phyloP scores from a whole-genome alignment of 176 grass and related monocot species.

The Avena insularis region DNA sequence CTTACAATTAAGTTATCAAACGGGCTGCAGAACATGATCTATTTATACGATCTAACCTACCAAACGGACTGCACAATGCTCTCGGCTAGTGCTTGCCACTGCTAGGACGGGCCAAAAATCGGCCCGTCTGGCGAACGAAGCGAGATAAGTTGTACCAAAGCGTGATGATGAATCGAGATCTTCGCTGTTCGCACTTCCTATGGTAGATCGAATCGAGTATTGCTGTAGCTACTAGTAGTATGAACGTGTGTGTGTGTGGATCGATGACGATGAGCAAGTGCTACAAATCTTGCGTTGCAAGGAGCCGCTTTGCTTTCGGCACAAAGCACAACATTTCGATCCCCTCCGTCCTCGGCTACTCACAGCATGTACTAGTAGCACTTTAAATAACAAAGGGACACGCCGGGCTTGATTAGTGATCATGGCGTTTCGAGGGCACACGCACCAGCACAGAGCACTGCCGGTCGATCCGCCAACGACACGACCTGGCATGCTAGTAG shows the following conservation, averaged over 20 bases:
- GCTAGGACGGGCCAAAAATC: too few relatives aligned
- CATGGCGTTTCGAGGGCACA: background rate
- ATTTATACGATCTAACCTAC: too few relatives aligned
- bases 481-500: constrained; percentile 11
- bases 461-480: constrained; percentile 7
- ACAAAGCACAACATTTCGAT: background rate
- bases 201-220: background rate
- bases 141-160: background rate
- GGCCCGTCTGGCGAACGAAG: too few relatives aligned
- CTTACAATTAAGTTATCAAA: too few relatives aligned
- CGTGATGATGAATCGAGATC: background rate
- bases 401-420: background rate
- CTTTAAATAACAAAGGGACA: background rate
- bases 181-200: constrained; percentile 5
- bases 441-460: background rate
- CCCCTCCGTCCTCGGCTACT: background rate
- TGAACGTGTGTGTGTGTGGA: background rate
- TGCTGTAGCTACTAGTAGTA: background rate
- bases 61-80: too few relatives aligned
- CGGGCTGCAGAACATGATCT: too few relatives aligned
- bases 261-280: background rate
- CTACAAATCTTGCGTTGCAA: constrained; percentile 30
- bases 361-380: background rate
- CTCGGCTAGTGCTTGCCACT: too few relatives aligned
- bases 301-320: constrained; percentile 28